These are phyloP conservation scores for Pichia heedii DNA, from an alignment of 805 yeast genomes.

Conservation along the genomic window DNA sequence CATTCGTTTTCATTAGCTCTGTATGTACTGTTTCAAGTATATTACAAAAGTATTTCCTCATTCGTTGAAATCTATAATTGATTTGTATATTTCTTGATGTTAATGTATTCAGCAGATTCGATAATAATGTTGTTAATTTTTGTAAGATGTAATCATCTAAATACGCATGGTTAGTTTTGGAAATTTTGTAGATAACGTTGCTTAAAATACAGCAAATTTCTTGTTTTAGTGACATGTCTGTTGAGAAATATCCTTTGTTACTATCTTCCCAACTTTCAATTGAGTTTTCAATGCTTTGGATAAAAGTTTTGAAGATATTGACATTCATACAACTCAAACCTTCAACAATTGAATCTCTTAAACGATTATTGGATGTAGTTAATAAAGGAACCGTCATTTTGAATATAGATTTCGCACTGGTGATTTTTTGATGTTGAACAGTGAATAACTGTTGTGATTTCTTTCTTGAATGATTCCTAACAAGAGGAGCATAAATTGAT, in stretches of 20 bases:
- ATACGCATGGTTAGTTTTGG: constrained; percentile 40
- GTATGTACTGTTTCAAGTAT: constrained; percentile 65
- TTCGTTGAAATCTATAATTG: constrained; percentile 61
- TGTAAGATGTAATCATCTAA: constrained; percentile 62
- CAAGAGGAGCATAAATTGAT: constrained; percentile 33
- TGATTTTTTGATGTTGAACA: constrained; percentile 82
- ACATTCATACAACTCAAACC: constrained; percentile 87
- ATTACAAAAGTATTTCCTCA: constrained; percentile 78
- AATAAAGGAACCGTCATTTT: constrained; percentile 78
- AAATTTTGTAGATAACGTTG: constrained; percentile 57
- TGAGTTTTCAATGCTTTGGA: constrained; percentile 63
- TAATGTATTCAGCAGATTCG: constrained; percentile 47
- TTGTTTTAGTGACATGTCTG: constrained; percentile 38
- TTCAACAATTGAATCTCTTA: constrained; percentile 79
- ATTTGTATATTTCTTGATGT: constrained; percentile 49
- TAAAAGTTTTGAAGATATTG: constrained; percentile 73
- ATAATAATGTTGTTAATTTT: constrained; percentile 53
- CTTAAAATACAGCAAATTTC: constrained; percentile 72
- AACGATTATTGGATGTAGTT: constrained; percentile 55
- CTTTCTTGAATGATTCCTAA: constrained; percentile 60
- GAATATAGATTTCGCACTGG: constrained; percentile 86
- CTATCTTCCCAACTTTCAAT: constrained; percentile 50
- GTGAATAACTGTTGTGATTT: constrained; percentile 72
- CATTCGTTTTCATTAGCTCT: constrained; percentile 38
- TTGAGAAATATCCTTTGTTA: constrained; percentile 4